phyloP scores from a whole-genome alignment of 2,329 filamentous ascomycete genomes.

The Capronia epimyces region DNA sequence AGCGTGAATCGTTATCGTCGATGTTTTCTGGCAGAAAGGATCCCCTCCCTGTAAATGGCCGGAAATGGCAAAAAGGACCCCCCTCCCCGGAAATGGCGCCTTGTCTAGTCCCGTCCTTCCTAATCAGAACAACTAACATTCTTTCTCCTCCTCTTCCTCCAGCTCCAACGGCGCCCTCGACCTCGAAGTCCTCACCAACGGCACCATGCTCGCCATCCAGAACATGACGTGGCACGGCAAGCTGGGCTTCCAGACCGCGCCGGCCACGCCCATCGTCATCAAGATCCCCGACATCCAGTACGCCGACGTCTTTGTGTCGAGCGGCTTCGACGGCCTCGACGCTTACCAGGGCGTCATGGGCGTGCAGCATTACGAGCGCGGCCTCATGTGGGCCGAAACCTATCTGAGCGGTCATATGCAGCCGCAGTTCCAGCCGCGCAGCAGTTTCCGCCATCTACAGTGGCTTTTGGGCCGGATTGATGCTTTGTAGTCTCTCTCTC shows the following conservation, averaged over 20 bases:
- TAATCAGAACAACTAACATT: too few relatives aligned
- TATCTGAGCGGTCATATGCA: conserved; percentile 36
- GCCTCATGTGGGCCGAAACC: conserved; percentile 37
- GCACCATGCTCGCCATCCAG: conserved; percentile 23
- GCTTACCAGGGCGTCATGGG: conserved; percentile 29
- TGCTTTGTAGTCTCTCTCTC: too few relatives aligned
- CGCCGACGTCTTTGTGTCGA: conserved; percentile 14
- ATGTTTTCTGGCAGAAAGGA: too few relatives aligned
- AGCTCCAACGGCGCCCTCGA: conserved; percentile 24
- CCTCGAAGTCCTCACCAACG: conserved; percentile 19
- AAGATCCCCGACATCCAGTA: conserved; percentile 18
- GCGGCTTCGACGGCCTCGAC: conserved; percentile 13
- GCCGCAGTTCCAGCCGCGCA: conserved; percentile 35
- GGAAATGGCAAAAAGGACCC: too few relatives aligned
- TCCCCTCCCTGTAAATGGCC: too few relatives aligned
- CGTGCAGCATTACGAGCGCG: conserved; percentile 36
- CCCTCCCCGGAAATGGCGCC: too few relatives aligned
- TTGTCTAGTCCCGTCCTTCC: too few relatives aligned
- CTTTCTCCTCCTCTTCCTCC: too few relatives aligned
- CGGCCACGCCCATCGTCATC: conserved; percentile 19
- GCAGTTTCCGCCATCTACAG: conserved; percentile 34
- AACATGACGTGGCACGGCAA: conserved; percentile 26
- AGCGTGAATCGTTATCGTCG: background rate
- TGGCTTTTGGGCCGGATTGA: conserved; percentile 36
- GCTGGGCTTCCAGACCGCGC: conserved; percentile 17